Evolutionary conservation across 805 yeast species (phyloP).

Genomic region (Cyberlindnera galapagoensis): DNA sequence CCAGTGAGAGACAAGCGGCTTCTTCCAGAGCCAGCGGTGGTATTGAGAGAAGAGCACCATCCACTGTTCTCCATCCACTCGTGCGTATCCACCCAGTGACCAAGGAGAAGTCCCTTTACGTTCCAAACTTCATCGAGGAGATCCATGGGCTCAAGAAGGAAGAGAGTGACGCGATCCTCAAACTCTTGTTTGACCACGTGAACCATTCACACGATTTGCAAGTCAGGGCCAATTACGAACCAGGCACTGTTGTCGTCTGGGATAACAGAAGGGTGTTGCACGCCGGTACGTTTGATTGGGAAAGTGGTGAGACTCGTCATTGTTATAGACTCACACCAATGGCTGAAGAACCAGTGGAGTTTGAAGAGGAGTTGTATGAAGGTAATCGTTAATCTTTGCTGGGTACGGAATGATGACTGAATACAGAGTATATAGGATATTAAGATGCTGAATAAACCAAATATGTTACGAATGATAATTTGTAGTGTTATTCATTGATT

Average conservation of each 20-base stretch:
- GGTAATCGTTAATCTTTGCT: too few species aligned
- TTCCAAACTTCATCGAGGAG: constrained; percentile 43
- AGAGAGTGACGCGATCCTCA: constrained; percentile 43
- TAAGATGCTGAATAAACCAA: too few species aligned
- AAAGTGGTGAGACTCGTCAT: constrained; percentile 25
- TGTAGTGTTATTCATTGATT: too few species aligned
- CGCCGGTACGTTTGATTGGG: constrained; percentile 47
- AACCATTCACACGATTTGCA: constrained; percentile 35
- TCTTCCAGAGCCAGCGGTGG: constrained; percentile 42
- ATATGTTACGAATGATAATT: too few species aligned
- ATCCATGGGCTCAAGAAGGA: constrained; percentile 47
- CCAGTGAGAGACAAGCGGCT: constrained; percentile 35
- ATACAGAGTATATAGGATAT: too few species aligned
- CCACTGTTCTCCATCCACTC: constrained; percentile 38
- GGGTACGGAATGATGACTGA: too few species aligned
- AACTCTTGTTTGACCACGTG: constrained; percentile 38
- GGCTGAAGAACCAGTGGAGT: constrained; percentile 50
- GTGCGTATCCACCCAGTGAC: constrained; percentile 62
- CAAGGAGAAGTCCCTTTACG: constrained; percentile 53
- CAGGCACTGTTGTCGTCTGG: constrained; percentile 21
- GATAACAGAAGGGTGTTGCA: constrained; percentile 35
- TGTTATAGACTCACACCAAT: constrained; percentile 25
- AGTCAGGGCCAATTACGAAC: constrained; percentile 19
- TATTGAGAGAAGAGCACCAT: constrained; percentile 37
- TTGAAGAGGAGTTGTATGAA: too few species aligned